Evolutionary conservation across 441 rosid genomes (phyloP), one percentile per base, ranked within the genome.

Genomic region (Theobroma grandiflorum): DNA sequence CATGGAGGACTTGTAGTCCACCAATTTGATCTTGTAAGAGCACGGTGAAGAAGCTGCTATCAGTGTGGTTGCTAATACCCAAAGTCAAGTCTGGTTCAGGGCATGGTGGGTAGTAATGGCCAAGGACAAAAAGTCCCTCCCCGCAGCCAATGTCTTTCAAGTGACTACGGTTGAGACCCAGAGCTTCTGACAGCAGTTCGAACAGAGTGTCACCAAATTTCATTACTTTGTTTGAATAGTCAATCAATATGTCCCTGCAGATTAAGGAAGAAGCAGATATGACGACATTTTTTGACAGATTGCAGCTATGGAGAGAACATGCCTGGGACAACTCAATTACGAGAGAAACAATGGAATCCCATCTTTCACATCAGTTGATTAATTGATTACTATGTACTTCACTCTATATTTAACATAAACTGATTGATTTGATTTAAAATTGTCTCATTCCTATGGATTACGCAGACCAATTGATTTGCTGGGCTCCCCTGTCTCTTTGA

Each of bases 71-170:
- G 35, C 45, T 72, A 3, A 78, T 15, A 31, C 91, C 91, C 78
- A 84, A 2, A 0, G 89, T 84, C 52, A 77, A 14, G 4, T 81
- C 80, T 0, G 89, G 91, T 49, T 74, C 58, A 0, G 88, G 88
- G 42, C 91, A 86, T 0, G 80, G 63, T 1, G 89, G 89, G 55
- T 84, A 83, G 83, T 88, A 88, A 58, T 88, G 87, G 15, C 87
- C 58, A 0, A 78, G 12, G 10, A 78, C 15, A 3, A 20, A 15
- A 0, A 81, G 80, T 4, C 85, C 86, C 53, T 84, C 82, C 0
- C 58, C 55, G 7, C 89, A 85, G 3, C 78, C 85, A 59, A 82
- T 83, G 43, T 85, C 83, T 59, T 62, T 75, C 4, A 86, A 74
- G 72, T 67, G 38, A 43, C 79, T 61, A 0, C 76, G 72, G 1